Conservation (phyloP, 129 eudicot species). For the Oenanthe sinensis region DNA sequence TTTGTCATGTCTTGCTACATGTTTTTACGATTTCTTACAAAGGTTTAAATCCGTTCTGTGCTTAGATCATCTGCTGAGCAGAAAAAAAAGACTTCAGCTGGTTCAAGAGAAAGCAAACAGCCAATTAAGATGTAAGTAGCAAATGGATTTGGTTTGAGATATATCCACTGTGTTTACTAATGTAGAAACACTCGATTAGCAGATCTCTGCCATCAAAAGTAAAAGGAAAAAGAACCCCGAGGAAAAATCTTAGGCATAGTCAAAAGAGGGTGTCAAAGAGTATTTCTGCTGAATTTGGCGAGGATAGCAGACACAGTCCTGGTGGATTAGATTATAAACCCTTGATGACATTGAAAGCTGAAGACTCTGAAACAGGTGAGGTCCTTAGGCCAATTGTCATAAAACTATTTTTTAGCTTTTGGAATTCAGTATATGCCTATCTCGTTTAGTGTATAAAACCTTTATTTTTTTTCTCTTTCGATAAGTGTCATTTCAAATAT, state of each 20-base stretch:
- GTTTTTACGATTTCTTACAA: background rate
- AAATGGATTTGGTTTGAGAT: constrained; percentile 1
- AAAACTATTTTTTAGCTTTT: background rate
- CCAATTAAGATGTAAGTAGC: constrained; percentile 44
- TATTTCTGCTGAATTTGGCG: constrained; percentile 26
- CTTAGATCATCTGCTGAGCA: constrained; percentile 56
- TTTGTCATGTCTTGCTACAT: background rate
- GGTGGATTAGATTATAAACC: constrained; percentile 22
- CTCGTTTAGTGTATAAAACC: background rate
- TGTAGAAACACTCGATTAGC: constrained; percentile 22
- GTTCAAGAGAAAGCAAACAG: constrained; percentile 30
- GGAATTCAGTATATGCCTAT: background rate
- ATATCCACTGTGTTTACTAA: constrained; percentile 11
- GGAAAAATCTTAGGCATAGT: constrained; percentile 44
- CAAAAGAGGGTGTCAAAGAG: constrained; percentile 27
- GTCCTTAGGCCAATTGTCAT: background rate
- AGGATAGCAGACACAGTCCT: constrained; percentile 28
- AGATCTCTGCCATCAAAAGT: constrained; percentile 49
- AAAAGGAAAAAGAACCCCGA: constrained; percentile 69
- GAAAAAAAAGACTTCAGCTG: constrained; percentile 34
- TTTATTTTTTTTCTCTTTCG: no score
- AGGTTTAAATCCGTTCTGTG: background rate
- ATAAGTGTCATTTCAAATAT: background rate
- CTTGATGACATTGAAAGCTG: constrained; percentile 21
- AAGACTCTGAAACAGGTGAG: constrained; percentile 37